These are phyloP conservation scores for Antitrichia curtipendula DNA, from an alignment of 225 moss, liverwort and hornwort species.

Conservation along the genomic window DNA sequence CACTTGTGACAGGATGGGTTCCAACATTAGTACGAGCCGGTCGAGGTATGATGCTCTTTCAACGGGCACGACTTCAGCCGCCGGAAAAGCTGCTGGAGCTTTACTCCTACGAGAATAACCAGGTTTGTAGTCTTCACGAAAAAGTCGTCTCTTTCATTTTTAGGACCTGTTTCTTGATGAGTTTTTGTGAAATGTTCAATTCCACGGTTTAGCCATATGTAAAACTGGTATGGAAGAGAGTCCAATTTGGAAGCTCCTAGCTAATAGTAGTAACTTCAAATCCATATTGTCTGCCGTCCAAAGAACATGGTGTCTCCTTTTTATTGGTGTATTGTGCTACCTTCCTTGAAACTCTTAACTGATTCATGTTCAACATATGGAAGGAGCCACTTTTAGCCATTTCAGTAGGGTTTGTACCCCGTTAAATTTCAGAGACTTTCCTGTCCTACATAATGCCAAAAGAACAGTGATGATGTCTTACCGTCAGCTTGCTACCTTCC, in stretches of 20 bases:
- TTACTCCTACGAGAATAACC: constrained; percentile 95
- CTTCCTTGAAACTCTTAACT: background rate
- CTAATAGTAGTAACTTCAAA: too few species aligned
- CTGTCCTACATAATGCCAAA: background rate
- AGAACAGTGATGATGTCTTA: background rate
- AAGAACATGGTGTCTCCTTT: background rate
- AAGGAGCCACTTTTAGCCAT: background rate
- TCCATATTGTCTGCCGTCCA: background rate
- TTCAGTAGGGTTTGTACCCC: background rate
- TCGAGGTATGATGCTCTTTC: constrained; percentile 79
- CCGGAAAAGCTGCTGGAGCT: constrained; percentile 64
- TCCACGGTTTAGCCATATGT: background rate
- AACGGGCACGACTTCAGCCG: constrained; percentile 34
- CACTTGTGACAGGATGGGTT: constrained; percentile 90
- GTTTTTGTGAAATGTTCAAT: background rate
- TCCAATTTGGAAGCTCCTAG: background rate
- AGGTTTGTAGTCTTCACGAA: constrained; percentile 26
- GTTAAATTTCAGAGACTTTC: background rate
- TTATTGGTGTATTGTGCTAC: background rate
- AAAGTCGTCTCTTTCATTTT: background rate
- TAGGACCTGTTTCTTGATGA: background rate
- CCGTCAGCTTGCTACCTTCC: background rate
- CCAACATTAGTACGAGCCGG: constrained; percentile 84
- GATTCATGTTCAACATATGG: background rate
- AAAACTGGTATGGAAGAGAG: background rate